Evolutionary conservation across 768 basidiomycete species (phyloP), one percentile per base, ranked within the genome.

Genomic region (Tubosaeta sp.): DNA sequence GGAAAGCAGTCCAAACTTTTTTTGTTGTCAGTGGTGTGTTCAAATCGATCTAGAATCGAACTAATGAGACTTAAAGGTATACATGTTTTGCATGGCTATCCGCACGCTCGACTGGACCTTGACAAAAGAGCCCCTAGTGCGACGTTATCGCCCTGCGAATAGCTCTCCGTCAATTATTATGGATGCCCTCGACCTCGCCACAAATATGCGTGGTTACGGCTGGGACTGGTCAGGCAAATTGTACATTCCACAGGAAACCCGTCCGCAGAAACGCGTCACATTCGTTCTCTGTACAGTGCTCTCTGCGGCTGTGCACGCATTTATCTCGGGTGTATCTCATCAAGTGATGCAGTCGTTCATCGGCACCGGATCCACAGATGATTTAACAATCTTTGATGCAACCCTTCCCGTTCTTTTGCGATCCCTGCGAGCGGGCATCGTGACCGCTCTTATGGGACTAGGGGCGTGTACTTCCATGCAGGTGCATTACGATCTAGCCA

Each of bases 131-230:
- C 27, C 27, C 27, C 27, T 27, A 27, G 27, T 27, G 27, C 27
- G 27, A 9, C 27, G 9, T 27, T 27, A 27, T 9, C 27, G 27
- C 31, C 59, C 54, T 27, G 32, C 25, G 9, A 27, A 27, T 27
- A 27, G 27, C 27, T 27, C 39, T 13, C 30, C 46, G 4, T 51
- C 55, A 3, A 29, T 34, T 31, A 19, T 51, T 30, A 39, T 52
- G 36, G 75, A 86, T 49, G 75, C 76, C 2, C 56, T 75, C 12
- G 82, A 86, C 49, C 71, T 87, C 19, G 56, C 54, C 22, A 69
- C 67, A 56, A 81, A 76, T 52, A 57, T 81, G 14, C 81, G 85
- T 18, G 85, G 84, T 6, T 60, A 71, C 42, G 82, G 80, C 16
- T 86, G 84, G 84, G 67, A 76, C 36, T 84, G 81, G 77, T 80